Evolutionary conservation across 345 rosid species (phyloP), one percentile per base, ranked within the genome.

Genomic region (Triadica sebifera): DNA sequence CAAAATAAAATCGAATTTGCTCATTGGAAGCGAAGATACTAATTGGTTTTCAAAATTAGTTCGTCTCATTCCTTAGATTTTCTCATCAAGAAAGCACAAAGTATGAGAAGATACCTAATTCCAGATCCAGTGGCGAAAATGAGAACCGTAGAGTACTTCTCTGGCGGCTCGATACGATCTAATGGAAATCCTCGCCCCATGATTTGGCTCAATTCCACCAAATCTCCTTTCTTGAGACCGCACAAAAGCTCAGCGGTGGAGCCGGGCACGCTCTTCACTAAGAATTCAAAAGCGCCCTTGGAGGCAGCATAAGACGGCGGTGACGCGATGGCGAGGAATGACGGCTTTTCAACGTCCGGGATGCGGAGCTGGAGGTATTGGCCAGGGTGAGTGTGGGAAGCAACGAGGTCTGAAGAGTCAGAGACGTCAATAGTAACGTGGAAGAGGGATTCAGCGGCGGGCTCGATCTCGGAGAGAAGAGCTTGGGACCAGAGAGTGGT

Each of bases 51-150:
- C 10, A 43, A 43, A 43, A 43, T 43, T 5, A 43, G 9, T 43
- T 43, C 9, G 9, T 43, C 10, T 43, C 47, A 43, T 43, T 43
- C 10, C 47, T 43, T 43, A 43, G 8, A 43, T 43, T 43, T 43
- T 43, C 47, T 5, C 8, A 43, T 6, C 47, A 43, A 6, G 10
- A 51, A 51, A 63, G 19, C 66, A 29, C 8, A 5, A 19, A 47
- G 13, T 61, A 63, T 12, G 25, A 22, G 20, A 67, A 62, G 46
- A 55, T 67, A 95, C 97, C 97, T 95, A 75, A 95, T 93, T 70
- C 96, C 97, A 60, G 99, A 90, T 81, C 98, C 98, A 0, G 98
- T 95, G 12, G 99, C 98, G 74, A 93, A 95, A 64, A 93, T 91
- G 81, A 93, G 83, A 72, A 95, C 90, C 57, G 93, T 81, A 4